Evolutionary conservation across 2,329 filamentous ascomycete species (phyloP).

Genomic region (Lanzia echinophila): DNA sequence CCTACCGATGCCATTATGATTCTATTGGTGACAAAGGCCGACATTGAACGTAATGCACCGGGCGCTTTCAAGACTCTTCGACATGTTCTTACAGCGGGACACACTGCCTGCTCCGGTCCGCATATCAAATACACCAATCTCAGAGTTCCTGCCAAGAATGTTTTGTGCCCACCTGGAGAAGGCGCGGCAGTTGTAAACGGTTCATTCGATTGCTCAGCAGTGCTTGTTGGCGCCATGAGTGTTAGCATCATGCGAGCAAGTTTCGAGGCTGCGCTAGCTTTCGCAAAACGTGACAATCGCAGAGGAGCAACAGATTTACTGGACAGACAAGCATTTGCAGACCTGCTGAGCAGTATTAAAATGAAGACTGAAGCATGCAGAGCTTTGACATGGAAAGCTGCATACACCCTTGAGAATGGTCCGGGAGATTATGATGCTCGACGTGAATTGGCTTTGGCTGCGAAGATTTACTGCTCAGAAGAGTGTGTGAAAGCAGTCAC

Average conservation of each 20-base stretch:
- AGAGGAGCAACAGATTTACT: constrained; percentile 32
- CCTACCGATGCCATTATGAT: constrained; percentile 39
- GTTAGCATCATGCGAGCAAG: constrained; percentile 47
- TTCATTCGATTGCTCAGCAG: constrained; percentile 36
- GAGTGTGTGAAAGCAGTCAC: constrained; percentile 40
- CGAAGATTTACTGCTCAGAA: constrained; percentile 47
- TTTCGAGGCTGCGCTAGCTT: constrained; percentile 45
- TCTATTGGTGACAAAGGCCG: constrained; percentile 41
- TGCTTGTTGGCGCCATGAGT: constrained; percentile 48
- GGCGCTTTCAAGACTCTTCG: constrained; percentile 40
- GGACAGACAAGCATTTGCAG: constrained; percentile 35
- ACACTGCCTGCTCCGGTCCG: constrained; percentile 43
- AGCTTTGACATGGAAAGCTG: constrained; percentile 46
- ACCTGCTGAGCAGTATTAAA: constrained; percentile 46
- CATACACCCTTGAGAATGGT: constrained; percentile 34
- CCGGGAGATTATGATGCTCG: constrained; percentile 26
- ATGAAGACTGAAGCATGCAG: constrained; percentile 43
- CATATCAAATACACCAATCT: constrained; percentile 43
- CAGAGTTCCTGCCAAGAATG: constrained; percentile 40
- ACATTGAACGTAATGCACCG: constrained; percentile 39
- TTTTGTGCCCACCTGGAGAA: constrained; percentile 39
- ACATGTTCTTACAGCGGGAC: constrained; percentile 40
- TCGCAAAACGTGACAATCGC: constrained; percentile 41
- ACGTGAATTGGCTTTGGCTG: constrained; percentile 40
- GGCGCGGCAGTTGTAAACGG: constrained; percentile 38